Evolutionary conservation across 140 eudicot genomes (phyloP), one percentile per base, ranked within the genome.

Genomic region (Oenanthe javanica): DNA sequence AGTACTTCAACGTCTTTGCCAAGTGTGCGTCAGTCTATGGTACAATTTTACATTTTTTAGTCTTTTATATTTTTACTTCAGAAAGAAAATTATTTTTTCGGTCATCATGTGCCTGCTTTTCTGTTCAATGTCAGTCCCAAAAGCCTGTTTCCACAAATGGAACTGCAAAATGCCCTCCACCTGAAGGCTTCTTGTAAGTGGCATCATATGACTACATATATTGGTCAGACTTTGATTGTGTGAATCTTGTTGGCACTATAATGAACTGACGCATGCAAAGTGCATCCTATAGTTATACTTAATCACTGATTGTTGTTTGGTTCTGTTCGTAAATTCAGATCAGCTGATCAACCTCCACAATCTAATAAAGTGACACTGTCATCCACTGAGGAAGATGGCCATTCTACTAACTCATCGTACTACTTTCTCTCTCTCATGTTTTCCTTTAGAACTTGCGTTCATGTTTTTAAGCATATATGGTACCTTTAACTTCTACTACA

Each of bases 371-470:
- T 77, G 48, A 77, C 49, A 25, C 7, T 63, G 69, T 23, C 83
- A 2, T 63, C 81, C 13, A 83, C 84, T 81, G 87, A 87, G 69
- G 89, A 94, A 42, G 94, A 77, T 80, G 82, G 84, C 76, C 88
- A 79, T 82, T 89, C 97, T 16, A 83, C 91, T 59, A 90, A 87
- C 75, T 90, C 96, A 54, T 90, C 93, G 98, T 94, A 94, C 75
- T 55, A 43, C 19, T 82, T 82, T 21, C 73, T 77, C 48, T 43
- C 6, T 43, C 64, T 78, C 50, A 9, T 66, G 48, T 64, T 59
- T 14, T 82, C 4, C 55, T 74, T 57, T 11, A 48, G 38, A 43
- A 3, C 23, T 36, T 14, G 46, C 54, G 16, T 45, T n/a, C 36
- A 47, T 42, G 15, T 82, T 71, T 75, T 54, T 51, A 50, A 12